Evolutionary conservation across 306 rosid genomes (phyloP).

Genomic region (Rubus idaeus): DNA sequence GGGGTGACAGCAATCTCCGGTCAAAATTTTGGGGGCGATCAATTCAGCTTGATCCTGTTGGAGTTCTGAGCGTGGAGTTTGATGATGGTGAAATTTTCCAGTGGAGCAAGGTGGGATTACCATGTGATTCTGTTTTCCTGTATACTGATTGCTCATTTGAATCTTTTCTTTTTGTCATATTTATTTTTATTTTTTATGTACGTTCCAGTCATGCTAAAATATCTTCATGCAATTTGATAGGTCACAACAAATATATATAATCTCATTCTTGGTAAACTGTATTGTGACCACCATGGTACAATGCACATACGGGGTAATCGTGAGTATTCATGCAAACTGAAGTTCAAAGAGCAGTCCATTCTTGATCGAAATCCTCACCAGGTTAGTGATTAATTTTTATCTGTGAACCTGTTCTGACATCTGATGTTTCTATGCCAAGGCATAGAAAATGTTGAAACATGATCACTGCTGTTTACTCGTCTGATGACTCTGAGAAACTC

Average conservation of each 20-base stretch:
- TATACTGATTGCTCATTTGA: constrained; percentile 11
- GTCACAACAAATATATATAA: constrained; percentile 92
- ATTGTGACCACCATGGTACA: constrained; percentile 93
- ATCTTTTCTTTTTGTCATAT: neutral
- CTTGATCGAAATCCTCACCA: constrained; percentile 98
- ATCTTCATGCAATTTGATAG: constrained; percentile 41
- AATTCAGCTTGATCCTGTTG: constrained; percentile 95
- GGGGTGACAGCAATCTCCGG: constrained; percentile 94
- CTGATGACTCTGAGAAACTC: neutral
- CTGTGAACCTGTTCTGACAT: neutral
- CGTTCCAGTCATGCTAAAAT: constrained; percentile 7
- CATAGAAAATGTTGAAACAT: constrained; percentile 4
- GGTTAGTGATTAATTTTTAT: constrained; percentile 46
- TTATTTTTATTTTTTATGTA: neutral
- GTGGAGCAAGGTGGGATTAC: constrained; percentile 85
- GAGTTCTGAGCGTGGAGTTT: constrained; percentile 79
- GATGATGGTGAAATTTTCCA: constrained; percentile 97
- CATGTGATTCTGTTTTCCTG: constrained; percentile 15
- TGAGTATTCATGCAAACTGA: constrained; percentile 74
- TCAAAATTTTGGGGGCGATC: constrained; percentile 97
- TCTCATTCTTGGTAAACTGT: constrained; percentile 89
- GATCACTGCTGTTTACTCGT: neutral
- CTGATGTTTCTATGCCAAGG: neutral
- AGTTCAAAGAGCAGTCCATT: constrained; percentile 89
- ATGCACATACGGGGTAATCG: constrained; percentile 90